Base-by-base conservation (phyloP, 2,329 filamentous ascomycete species). In the Pestalotiopsis sp. region DNA sequence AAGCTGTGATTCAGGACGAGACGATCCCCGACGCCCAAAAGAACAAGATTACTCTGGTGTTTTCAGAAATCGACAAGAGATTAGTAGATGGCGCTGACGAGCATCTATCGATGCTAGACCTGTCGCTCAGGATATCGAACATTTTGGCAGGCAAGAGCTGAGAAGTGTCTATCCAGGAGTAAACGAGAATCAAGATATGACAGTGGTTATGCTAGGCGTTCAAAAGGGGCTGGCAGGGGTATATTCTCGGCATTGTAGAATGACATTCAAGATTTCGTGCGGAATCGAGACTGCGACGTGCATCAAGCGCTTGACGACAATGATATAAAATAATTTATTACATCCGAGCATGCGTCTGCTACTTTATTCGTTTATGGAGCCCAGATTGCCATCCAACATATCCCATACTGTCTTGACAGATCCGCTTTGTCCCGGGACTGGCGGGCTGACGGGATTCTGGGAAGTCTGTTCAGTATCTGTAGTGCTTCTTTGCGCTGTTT, bases 51-150 rank as follows among this genome's bases (percentile, higher is more conserved):
- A 91, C 95, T 62, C 86, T 93, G 71, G 86, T 95, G 3, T 99
- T 99, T 78, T 98, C 95, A 0, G 95, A 98, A 80, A 87, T 95
- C 36, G 96, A 99, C 78, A 98, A 98, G 85, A 88, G 96, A 72
- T 82, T 99, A 61, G 92, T 97, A 5, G 97, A 99, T 80, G 96
- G 96, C 9, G 92, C 95, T 2, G 96, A 99, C 77, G 96, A 99
- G 82, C 95, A 99, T 78, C 84, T 99, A 27, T 94, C 93, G 1
- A 92, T 98, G 69, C 83, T 99, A 39, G 95, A 99, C 79, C 78
- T 98, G 72, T 87, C 92, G 6, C 85, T 98, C 77, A 90, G 93
- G 76, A 92, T 97, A 82, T 93, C 93, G 0, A 89, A 88, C 38
- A 90, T 96, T 69, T 78, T 97, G 78, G 85, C 84, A 57, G 84